Base-by-base conservation (phyloP, 768 basidiomycete species). In the Dictyophora rubrovolvata region DNA sequence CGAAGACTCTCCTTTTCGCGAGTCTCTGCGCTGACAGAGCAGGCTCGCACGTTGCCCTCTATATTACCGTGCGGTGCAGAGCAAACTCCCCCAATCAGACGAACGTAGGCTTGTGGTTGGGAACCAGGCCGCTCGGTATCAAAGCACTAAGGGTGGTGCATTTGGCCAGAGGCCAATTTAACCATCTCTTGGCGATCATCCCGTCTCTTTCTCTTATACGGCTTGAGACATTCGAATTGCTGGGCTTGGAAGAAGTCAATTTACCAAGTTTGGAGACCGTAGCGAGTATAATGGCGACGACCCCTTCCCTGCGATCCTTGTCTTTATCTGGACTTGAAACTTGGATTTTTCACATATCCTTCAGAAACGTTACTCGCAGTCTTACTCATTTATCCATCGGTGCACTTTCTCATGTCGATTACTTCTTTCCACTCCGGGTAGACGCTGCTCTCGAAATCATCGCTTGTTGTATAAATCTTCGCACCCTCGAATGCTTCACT, bases 321-420 rank as follows among this genome's bases (percentile, higher is more conserved):
- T 5, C 55, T 28, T 56, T 42, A 42, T 20, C 55, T 47, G 55
- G 55, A 21, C 36, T 48, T 9, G 21, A 42, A 48, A 10, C 48
- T 48, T n/a, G 36, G 48, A 28, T 7, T 48, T 47, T 34, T 21
- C 42, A 23, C 18, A n/a, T 12, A n/a, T 46, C 55, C 12, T 16
- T 56, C 1, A 4, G 20, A 10, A 5, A 17, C n/a, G 4, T 18
- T 17, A 21, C 42, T 17, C 12, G 16, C 46, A 3, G n/a, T 9
- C 10, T 56, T 28, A 56, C 55, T n/a, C 55, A 56, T 28, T 42
- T 56, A 33, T 47, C 55, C 28, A 56, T 56, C n/a, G 47, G 42
- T 5, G 36, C 55, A 14, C 35, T 21, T 48, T 56, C 55, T 11
- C 21, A 48, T 46, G 47, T 56, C 46, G 55, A 56, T 34, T 48